These are phyloP conservation scores for Fusarium sp. DNA, from an alignment of 2,329 filamentous ascomycete species.

Conservation along the genomic window DNA sequence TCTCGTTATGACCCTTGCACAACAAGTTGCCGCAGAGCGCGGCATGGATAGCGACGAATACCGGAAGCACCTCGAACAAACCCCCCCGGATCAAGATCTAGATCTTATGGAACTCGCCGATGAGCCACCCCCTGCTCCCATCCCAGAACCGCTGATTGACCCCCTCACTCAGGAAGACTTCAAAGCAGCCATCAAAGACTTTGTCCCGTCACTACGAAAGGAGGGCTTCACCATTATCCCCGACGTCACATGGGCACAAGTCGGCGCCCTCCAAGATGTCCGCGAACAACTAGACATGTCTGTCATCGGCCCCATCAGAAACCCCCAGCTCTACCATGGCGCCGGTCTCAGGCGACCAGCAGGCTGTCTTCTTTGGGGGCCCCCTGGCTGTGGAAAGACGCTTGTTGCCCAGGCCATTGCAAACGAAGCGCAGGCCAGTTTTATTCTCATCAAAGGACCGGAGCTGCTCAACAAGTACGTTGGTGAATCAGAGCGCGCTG, in stretches of 20 bases:
- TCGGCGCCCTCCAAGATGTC: constrained; percentile 83
- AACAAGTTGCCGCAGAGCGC: constrained; percentile 50
- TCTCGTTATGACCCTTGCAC: constrained; percentile 62
- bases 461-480: constrained; percentile 98
- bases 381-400: constrained; percentile 96
- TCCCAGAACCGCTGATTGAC: constrained; percentile 2
- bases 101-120: constrained; percentile 35
- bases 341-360: constrained; percentile 84
- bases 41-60: constrained; percentile 34
- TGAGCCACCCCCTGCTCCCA: neutral
- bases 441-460: constrained; percentile 97
- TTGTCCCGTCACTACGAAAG: constrained; percentile 72
- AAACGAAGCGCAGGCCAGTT: constrained; percentile 94
- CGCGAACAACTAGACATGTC: constrained; percentile 83
- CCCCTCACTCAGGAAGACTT: constrained; percentile 64
- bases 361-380: constrained; percentile 94
- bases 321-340: constrained; percentile 77
- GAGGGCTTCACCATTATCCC: constrained; percentile 97
- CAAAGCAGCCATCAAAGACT: constrained; percentile 73
- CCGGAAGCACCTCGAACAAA: neutral
- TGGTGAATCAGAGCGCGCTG: constrained; percentile 91
- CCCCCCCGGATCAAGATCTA: neutral
- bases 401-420: constrained; percentile 95
- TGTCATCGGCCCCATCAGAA: constrained; percentile 88
- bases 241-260: constrained; percentile 90